Percentiles rank a stretch among this genome's conserved stretches.
Evolutionary conservation across 129 eudicot species (phyloP).

Genomic region (Erigeron canadensis): DNA sequence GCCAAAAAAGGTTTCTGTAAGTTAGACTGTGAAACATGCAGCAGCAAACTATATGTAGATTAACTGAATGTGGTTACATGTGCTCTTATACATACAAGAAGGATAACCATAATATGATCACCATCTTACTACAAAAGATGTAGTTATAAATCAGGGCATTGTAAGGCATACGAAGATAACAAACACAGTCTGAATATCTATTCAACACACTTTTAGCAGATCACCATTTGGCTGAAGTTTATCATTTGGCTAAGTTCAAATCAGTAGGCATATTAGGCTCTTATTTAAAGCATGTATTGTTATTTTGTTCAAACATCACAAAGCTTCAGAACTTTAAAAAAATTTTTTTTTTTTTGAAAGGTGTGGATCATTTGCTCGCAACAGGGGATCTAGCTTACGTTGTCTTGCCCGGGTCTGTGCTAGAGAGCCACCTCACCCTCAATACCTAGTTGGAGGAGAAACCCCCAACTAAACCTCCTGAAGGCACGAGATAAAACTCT

Average conservation of each 20-base stretch:
- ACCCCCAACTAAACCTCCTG: no score
- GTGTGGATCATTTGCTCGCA: not conserved
- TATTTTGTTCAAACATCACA: no score
- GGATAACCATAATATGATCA: no score
- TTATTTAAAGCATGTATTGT: not conserved
- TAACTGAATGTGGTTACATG: not conserved
- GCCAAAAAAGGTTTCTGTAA: not conserved
- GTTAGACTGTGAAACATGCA: slow-evolving; percentile 1
- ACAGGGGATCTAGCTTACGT: no score
- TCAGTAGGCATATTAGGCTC: not conserved
- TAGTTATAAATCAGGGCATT: slow-evolving; percentile 8
- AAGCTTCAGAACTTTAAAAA: no score
- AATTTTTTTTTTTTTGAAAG: not conserved
- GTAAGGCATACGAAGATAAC: not conserved
- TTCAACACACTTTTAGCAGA: not conserved
- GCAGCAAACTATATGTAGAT: not conserved
- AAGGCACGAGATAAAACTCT: no score
- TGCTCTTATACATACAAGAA: not conserved
- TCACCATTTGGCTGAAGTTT: not conserved
- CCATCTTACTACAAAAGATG: not conserved
- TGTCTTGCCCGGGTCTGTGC: no score
- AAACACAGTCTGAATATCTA: slow-evolving; percentile 5
- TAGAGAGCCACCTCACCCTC: no score
- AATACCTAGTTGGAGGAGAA: no score
- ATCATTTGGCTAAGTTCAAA: not conserved